phyloP scores from a whole-genome alignment of 345 rosid genomes.

The Nasturtium officinale region DNA sequence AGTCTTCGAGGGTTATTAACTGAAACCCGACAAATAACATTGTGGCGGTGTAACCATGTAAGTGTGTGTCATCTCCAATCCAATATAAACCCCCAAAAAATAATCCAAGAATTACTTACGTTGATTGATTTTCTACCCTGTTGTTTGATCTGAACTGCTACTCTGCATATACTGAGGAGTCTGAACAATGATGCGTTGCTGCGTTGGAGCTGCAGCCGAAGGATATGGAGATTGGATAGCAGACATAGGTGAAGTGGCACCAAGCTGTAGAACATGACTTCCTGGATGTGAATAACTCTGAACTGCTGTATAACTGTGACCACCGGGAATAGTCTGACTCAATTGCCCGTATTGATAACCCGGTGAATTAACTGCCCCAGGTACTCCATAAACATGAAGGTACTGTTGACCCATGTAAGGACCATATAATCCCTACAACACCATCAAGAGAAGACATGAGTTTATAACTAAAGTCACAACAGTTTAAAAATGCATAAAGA shows the following conservation, averaged over 20 bases:
- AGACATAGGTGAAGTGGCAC: conserved; percentile 65
- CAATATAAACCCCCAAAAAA: neutral
- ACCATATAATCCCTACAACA: conserved; percentile 64
- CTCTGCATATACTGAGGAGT: conserved; percentile 81
- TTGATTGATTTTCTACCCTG: conserved; percentile 72
- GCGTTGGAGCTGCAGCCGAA: conserved; percentile 62
- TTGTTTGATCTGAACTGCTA: conserved; percentile 79
- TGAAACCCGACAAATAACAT: conserved; percentile 2
- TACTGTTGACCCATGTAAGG: conserved; percentile 79
- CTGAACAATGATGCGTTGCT: conserved; percentile 68
- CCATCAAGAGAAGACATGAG: conserved; percentile 20
- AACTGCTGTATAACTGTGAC: conserved; percentile 66
- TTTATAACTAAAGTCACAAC: neutral
- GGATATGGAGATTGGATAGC: conserved; percentile 75
- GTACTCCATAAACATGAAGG: conserved; percentile 82
- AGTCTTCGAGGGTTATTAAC: conserved; percentile 27
- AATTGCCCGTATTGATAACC: conserved; percentile 71
- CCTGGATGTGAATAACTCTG: conserved; percentile 78
- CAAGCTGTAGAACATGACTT: conserved; percentile 67
- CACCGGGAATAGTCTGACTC: conserved; percentile 65
- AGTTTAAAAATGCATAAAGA: neutral
- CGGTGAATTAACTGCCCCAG: conserved; percentile 62
- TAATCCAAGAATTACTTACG: conserved; percentile 44
- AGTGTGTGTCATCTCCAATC: neutral
- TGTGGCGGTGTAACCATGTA: neutral